Evolutionary conservation across 768 basidiomycete genomes (phyloP), one percentile per base, ranked within the genome.

Genomic region (Suillus bovinus): DNA sequence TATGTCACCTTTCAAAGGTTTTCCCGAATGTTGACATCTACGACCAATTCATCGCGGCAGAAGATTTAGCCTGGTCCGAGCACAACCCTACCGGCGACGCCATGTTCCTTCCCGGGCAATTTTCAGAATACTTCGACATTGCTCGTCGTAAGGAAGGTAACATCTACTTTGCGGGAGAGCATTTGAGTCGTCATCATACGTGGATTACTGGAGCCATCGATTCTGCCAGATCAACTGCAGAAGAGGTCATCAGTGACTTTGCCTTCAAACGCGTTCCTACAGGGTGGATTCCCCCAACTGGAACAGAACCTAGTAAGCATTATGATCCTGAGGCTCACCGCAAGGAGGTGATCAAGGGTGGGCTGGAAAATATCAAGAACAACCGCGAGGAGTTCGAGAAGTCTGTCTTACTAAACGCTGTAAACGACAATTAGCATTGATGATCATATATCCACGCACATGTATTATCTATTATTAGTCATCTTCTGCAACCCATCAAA

Each of bases 31-130:
- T 67, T 29, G 69, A 70, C 31, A 61, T 70, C 34, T 59, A 64
- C 41, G 64, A 67, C 44, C 67, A 70, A 49, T 60, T 71, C 60
- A 59, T 71, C 29, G 61, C 42, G 13, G 62, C 68, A 4, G 63
- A 64, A 13, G 71, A 70, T 39, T 63, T 67, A 17, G 65, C 52
- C 38, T 73, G 71, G 72, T 69, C 70, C 5, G 61, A 65, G 31
- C 61, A 63, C 24, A 66, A 60, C 42, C 65, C 68, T 6, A 69
- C 70, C 22, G 72, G 71, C n/a, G 71, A 70, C 33, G 72, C 71
- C n/a, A 73, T 71, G 70, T 72, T 71, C 61, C 61, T 73, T 47
- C 71, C 71, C 0, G 71, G 71, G 42, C 71, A 72, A 34, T 70
- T 71, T 33, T 46, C 55, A 8, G 53, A 66, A 4, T 65, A 64